Evolutionary conservation across 2,329 filamentous ascomycete species (phyloP).

Genomic region (Cylindrodendrum hubeiense): DNA sequence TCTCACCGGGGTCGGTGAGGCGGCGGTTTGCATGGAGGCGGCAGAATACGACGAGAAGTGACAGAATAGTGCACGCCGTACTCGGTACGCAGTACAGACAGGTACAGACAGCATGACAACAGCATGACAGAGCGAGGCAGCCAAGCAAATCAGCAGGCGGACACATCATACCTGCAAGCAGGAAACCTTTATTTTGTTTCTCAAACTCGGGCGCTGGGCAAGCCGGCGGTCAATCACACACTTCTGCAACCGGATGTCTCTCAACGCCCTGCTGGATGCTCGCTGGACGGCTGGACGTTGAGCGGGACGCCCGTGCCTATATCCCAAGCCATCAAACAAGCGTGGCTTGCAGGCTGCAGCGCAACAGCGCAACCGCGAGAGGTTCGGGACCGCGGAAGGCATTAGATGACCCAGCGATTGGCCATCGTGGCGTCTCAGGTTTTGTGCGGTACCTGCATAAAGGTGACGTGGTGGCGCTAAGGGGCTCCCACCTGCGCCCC

Average conservation of each 20-base stretch:
- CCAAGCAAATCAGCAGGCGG: background rate
- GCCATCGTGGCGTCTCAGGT: conserved; percentile 50
- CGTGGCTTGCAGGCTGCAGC: conserved; percentile 34
- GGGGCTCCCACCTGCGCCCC: background rate
- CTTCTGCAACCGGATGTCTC: background rate
- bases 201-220: background rate
- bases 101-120: too few relatives aligned
- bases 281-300: background rate
- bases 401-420: conserved; percentile 43
- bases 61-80: conserved; percentile 1
- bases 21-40: conserved; percentile 7
- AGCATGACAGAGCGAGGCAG: background rate
- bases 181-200: background rate
- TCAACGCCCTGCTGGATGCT: conserved; percentile 18
- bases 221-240: conserved; percentile 1
- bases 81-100: too few relatives aligned
- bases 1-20: background rate
- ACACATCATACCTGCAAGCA: conserved; percentile 1
- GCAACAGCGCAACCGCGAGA: too few relatives aligned
- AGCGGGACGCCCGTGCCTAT: background rate
- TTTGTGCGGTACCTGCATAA: conserved; percentile 45
- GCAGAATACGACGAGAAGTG: background rate
- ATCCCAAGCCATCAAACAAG: conserved; percentile 20
- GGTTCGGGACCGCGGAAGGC: conserved; percentile 30
- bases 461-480: conserved; percentile 39